A percentile compares a stretch with the other conserved stretches of the same genome.
Conservation (phyloP, 1,284 basidiomycete genomes). For the Ceratobasidium sp. region DNA sequence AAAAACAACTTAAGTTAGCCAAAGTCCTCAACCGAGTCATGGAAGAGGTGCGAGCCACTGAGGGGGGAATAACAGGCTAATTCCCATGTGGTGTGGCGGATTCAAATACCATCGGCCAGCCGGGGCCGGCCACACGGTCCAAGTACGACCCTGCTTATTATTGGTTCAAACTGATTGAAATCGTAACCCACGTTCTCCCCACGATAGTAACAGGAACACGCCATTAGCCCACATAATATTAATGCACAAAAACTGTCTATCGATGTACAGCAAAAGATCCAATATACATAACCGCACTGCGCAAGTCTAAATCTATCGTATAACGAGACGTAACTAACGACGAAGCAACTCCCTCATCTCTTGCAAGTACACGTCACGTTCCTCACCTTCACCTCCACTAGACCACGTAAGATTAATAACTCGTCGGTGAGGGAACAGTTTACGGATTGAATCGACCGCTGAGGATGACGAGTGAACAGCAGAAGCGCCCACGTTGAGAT, state of each 20-base stretch:
- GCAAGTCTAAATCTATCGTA: neutral
- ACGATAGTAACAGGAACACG: neutral
- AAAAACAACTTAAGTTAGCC: no score
- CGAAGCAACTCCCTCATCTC: neutral
- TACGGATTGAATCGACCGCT: neutral
- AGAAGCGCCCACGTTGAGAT: conserved; percentile 3
- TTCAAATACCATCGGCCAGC: neutral
- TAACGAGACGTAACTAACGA: conserved; percentile 2
- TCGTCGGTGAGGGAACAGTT: neutral
- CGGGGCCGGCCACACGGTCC: neutral
- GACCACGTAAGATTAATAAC: neutral
- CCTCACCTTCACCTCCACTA: neutral
- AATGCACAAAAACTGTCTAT: neutral
- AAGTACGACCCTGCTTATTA: neutral
- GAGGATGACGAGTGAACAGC: neutral
- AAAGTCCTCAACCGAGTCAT: neutral
- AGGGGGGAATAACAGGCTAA: neutral
- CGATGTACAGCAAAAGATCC: neutral
- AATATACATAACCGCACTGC: neutral
- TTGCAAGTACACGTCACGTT: neutral
- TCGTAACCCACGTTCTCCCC: neutral
- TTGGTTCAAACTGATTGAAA: neutral
- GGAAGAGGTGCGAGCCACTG: neutral
- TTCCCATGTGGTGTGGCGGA: neutral
- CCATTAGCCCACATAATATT: neutral